phyloP scores from a whole-genome alignment of 805 yeast species.

The Blastobotrys terrestris region DNA sequence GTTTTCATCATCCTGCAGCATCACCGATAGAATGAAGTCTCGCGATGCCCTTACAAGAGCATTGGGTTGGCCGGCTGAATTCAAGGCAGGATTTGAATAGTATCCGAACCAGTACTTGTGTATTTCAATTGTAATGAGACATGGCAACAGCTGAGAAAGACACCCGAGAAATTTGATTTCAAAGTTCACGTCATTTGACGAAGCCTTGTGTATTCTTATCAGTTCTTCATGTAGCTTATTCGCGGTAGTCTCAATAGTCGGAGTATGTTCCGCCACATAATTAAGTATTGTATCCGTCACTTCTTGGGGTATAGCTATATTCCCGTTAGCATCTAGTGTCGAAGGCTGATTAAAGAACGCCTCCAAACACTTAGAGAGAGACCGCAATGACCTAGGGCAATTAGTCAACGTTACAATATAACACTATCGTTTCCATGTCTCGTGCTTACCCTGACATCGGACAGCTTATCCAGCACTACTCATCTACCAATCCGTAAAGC shows the following conservation, averaged over 20 bases:
- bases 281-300: background rate
- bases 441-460: background rate
- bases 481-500: background rate
- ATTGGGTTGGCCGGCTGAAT: conserved; percentile 50
- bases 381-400: background rate
- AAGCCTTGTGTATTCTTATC: conserved; percentile 19
- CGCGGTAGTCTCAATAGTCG: conserved; percentile 13
- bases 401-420: background rate
- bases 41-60: conserved; percentile 32
- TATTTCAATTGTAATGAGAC: conserved; percentile 25
- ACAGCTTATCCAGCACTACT: background rate
- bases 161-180: conserved; percentile 27
- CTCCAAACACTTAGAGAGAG: background rate
- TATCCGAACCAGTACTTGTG: conserved; percentile 44
- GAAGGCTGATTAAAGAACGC: background rate
- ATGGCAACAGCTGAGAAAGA: conserved; percentile 27
- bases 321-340: background rate
- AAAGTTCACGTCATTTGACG: conserved; percentile 13
- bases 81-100: conserved; percentile 46
- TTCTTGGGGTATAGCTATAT: background rate
- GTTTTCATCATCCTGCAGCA: conserved; percentile 18
- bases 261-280: conserved; percentile 13
- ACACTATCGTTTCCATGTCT: background rate
- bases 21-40: conserved; percentile 26
- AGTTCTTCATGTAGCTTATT: conserved; percentile 32